These are phyloP conservation scores for Trypanosoma rangeli DNA, from an alignment of 208 protist genomes.

Conservation along the genomic window DNA sequence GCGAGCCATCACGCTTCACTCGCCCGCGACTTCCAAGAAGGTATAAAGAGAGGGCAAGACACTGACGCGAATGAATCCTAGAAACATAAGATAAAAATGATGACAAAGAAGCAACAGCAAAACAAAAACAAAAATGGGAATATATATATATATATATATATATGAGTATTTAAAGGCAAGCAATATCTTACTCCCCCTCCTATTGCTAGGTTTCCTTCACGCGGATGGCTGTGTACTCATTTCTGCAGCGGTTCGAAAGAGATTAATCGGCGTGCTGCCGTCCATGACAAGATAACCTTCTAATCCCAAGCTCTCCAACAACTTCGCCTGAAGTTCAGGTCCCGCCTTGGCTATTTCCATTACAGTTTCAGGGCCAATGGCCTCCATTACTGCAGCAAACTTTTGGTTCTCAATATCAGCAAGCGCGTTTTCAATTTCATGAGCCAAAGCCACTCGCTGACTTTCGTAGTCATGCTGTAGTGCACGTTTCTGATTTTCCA, in stretches of 20 bases:
- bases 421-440: constrained; percentile 35
- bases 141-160: background rate
- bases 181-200: background rate
- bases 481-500: constrained; percentile 46
- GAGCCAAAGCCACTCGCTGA: constrained; percentile 31
- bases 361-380: constrained; percentile 77
- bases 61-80: background rate
- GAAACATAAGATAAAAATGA: background rate
- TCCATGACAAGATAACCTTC: constrained; percentile 93
- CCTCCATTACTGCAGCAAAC: constrained; percentile 49
- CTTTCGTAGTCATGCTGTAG: constrained; percentile 47
- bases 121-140: constrained; percentile 8
- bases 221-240: constrained; percentile 38
- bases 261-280: constrained; percentile 90
- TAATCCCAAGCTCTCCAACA: constrained; percentile 77
- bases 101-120: background rate
- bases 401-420: constrained; percentile 46
- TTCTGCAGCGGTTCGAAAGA: constrained; percentile 85
- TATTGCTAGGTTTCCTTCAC: background rate
- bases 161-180: background rate
- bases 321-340: constrained; percentile 76
- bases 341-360: constrained; percentile 78
- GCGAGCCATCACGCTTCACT: background rate
- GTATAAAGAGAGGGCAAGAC: background rate
- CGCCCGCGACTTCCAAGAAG: too few relatives aligned